Evolutionary conservation across 352 stramenopile species (phyloP).

Genomic region (Phytophthora ramorum): DNA sequence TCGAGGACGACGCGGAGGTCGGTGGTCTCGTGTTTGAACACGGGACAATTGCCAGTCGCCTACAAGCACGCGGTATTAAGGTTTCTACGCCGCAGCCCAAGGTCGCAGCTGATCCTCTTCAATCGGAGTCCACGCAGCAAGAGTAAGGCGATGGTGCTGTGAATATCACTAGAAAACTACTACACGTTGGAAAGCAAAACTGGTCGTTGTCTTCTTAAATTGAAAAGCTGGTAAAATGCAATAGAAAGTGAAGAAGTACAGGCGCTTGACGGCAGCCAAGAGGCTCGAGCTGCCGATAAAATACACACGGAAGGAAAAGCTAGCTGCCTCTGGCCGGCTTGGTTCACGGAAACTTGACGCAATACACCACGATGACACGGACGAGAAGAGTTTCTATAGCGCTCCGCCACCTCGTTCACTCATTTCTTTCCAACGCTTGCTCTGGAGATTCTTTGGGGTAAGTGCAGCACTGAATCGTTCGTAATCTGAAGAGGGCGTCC

Average conservation of each 20-base stretch:
- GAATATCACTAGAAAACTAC: not conserved
- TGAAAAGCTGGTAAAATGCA: slow-evolving; percentile 27
- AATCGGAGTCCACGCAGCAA: slow-evolving; percentile 4
- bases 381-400: slow-evolving; percentile 42
- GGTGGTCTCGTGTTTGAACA: slow-evolving; percentile 60
- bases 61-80: slow-evolving; percentile 32
- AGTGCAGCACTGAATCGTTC: slow-evolving; percentile 22
- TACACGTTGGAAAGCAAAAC: slow-evolving; percentile 32
- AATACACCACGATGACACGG: slow-evolving; percentile 40
- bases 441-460: slow-evolving; percentile 11
- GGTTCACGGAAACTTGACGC: slow-evolving; percentile 41
- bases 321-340: slow-evolving; percentile 41
- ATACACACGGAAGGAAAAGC: slow-evolving; percentile 46
- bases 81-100: slow-evolving; percentile 11
- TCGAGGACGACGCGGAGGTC: slow-evolving; percentile 61
- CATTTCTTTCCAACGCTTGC: slow-evolving; percentile 19
- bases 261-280: slow-evolving; percentile 28
- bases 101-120: slow-evolving; percentile 5
- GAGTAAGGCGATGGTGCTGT: slow-evolving; percentile 6
- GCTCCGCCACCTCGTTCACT: slow-evolving; percentile 29
- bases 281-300: slow-evolving; percentile 41
- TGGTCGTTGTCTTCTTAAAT: slow-evolving; percentile 37
- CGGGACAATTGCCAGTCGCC: slow-evolving; percentile 41
- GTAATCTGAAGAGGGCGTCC: slow-evolving; percentile 29
- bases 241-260: slow-evolving; percentile 43